Evolutionary conservation across 768 basidiomycete genomes (phyloP), one percentile per base, ranked within the genome.

Genomic region (Ramaria rubella): DNA sequence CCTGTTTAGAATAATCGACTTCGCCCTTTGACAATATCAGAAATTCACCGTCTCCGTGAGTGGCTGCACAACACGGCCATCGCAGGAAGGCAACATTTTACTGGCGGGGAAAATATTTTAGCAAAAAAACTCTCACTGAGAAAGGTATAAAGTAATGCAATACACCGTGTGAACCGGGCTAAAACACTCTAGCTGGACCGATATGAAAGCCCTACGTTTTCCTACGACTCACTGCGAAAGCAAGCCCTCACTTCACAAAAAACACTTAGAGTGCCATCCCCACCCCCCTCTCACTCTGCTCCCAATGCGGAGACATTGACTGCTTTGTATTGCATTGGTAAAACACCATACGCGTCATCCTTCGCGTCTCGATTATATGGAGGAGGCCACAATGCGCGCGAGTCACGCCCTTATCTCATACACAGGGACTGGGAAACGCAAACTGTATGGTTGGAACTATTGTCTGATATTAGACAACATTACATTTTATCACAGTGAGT

Each of bases 381-480:
- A 48, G 85, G 84, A 21, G 67, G 68, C 40, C 57, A 62, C 33
- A 60, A 40, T 2, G 23, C 40, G 9, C 12, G 24, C 6, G 54
- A 60, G 24, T 61, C 52, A n/a, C 69, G 59, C 49, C 63, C 70
- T 11, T 72, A 69, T 4, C 63, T 78, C 27, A 74, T 90, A 38
- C 76, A 81, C 9, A 72, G 83, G 24, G 87, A 90, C 67, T 90
- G 86, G 87, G 82, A 86, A 65, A 81, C 79, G 3, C 71, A 70
- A 38, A 69, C 87, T 3, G 81, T 86, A 0, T 91, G 90, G 90
- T 83, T 84, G 77, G 69, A 76, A 34, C 76, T 92, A 43, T 86
- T 90, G 85, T 65, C 69, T 30, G 88, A 91, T 60, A 76, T 92
- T 40, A 74, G 78, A 49, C 80, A 79, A 2, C 89, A 92, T 70